Base-by-base conservation (phyloP, 225 moss, liverwort and hornwort genomes). In the Antitrichia curtipendula region DNA sequence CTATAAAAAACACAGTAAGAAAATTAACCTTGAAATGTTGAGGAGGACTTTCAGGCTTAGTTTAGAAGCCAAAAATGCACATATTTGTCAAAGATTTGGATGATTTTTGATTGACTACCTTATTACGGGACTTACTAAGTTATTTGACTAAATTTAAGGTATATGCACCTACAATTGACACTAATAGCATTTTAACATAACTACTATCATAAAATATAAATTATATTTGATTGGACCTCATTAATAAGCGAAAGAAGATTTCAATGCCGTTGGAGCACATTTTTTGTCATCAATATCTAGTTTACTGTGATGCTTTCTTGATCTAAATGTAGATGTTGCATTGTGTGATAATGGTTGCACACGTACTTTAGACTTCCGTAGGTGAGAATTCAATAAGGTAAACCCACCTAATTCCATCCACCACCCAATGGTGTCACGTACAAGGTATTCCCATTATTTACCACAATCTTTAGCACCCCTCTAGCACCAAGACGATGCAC, bases 361-460 rank as follows among this genome's bases (percentile, higher is more conserved):
- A 20, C n/a, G n/a, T 41, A 41, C 3, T 40, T 38, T 40, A 13
- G 14, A 68, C 24, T 69, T 40, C 25, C 40, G 8, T 24, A 0
- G 69, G 8, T 14, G 24, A 69, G 0, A 24, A 13, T 24, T 40
- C 7, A 13, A 7, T 23, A 38, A 38, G 13, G 22, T 22, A 22
- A 66, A 3, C 12, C 2, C 1, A 1, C 22, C 22, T 12, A 12
- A 12, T 38, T 68, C 1, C 1, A 0, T 38, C 0, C 23, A 1
- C 23, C 23, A 68, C 0, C 23, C 8, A 68, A 7, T 40, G 40
- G 7, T 13, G 1, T 68, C 24, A 68, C 24, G 8, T 68, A 13
- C 1, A 0, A 68, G 13, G 24, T 68, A 38, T 68, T 69, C 8
- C 24, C 13, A 40, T 65, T 19, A 9, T 19, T 38, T 68, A 68